Percentiles rank a stretch among this genome's conserved stretches.
phyloP scores from a whole-genome alignment of 1,284 basidiomycete species.

The Flammula alnicola region DNA sequence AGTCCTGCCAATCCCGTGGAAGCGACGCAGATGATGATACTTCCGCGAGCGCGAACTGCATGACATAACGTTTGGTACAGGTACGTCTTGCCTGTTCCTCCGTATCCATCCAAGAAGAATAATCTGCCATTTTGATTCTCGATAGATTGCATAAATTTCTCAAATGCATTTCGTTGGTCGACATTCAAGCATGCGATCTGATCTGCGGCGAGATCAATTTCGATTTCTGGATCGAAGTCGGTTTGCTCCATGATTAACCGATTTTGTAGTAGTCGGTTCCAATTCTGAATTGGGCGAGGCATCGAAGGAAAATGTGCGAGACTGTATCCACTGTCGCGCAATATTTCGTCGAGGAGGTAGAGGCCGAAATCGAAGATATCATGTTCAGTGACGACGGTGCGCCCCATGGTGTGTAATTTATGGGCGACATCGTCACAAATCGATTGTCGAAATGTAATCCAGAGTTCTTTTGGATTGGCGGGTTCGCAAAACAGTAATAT shows the following conservation, averaged over 20 bases:
- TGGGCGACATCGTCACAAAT: constrained; percentile 44
- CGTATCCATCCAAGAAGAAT: constrained; percentile 52
- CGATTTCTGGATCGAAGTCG: constrained; percentile 32
- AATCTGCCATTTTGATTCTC: constrained; percentile 24
- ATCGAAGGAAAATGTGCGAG: constrained; percentile 31
- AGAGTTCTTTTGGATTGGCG: constrained; percentile 35
- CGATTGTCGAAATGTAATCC: constrained; percentile 33
- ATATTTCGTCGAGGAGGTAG: constrained; percentile 29
- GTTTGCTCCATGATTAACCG: constrained; percentile 43
- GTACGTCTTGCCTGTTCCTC: constrained; percentile 56
- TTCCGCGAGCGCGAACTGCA: constrained; percentile 27
- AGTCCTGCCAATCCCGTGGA: constrained; percentile 52
- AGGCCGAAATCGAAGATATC: constrained; percentile 39
- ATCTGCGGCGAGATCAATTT: constrained; percentile 17
- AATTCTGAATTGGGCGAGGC: constrained; percentile 30
- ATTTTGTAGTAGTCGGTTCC: constrained; percentile 34
- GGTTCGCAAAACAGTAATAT: constrained; percentile 41
- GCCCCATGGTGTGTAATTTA: constrained; percentile 17
- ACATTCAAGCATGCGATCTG: constrained; percentile 35
- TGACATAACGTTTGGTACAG: constrained; percentile 45
- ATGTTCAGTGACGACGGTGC: constrained; percentile 18
- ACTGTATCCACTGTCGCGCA: constrained; percentile 24
- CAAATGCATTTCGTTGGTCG: constrained; percentile 40
- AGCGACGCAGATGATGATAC: constrained; percentile 47
- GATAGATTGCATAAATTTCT: constrained; percentile 37